phyloP scores from a whole-genome alignment of 2,329 filamentous ascomycete species.

The Nigrospora oryzae region DNA sequence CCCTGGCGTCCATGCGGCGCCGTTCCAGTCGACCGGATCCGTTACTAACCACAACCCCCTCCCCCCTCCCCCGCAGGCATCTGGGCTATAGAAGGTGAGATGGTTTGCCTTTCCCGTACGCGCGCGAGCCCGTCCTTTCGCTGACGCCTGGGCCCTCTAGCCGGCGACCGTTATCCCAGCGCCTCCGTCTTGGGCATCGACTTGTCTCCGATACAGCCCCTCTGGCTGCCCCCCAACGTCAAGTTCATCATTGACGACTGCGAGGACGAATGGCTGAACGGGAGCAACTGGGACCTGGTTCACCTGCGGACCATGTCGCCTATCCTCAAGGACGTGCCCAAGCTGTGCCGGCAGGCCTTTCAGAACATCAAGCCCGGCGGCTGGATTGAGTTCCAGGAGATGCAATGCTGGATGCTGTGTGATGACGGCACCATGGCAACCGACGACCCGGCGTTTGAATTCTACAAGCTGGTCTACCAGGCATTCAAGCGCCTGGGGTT shows the following conservation, averaged over 20 bases:
- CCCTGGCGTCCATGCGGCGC: no score
- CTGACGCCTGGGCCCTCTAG: background rate
- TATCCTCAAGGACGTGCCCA: conserved; percentile 40
- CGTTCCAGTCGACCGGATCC: no score
- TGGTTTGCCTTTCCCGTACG: no score
- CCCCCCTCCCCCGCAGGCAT: conserved; percentile 19
- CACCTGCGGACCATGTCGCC: conserved; percentile 40
- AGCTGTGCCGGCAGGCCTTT: conserved; percentile 32
- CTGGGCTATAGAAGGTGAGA: conserved; percentile 43
- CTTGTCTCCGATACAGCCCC: conserved; percentile 34
- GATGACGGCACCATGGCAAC: conserved; percentile 31
- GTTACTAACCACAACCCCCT: no score
- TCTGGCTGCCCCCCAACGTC: conserved; percentile 33
- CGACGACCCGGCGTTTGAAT: conserved; percentile 26
- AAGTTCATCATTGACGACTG: conserved; percentile 26
- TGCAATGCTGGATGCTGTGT: conserved; percentile 29
- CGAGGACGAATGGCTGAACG: conserved; percentile 47
- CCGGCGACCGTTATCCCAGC: conserved; percentile 12
- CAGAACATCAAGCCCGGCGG: conserved; percentile 34
- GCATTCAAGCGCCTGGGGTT: conserved; percentile 27
- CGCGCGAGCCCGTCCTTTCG: no score
- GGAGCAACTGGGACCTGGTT: conserved; percentile 47
- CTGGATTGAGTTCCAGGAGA: conserved; percentile 43
- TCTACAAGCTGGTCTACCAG: conserved; percentile 15
- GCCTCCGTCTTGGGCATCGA: conserved; percentile 21